Evolutionary conservation across 2,329 filamentous ascomycete species (phyloP).

Genomic region (Calonectria fujianensis): DNA sequence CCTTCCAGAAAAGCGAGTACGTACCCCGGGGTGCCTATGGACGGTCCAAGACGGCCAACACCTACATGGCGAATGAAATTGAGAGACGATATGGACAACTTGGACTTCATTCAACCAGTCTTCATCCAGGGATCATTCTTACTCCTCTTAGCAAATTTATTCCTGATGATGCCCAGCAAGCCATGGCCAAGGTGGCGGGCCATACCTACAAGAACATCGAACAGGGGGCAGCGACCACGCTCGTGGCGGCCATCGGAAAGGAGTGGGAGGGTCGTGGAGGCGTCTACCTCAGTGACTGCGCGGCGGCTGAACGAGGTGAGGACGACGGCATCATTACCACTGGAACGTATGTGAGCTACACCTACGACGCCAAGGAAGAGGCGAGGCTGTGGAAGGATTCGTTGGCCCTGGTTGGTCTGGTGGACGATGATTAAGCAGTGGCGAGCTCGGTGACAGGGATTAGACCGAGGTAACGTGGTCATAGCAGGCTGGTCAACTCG

Average conservation of each 20-base stretch:
- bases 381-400: conserved; percentile 41
- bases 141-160: conserved; percentile 30
- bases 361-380: conserved; percentile 37
- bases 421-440: conserved; percentile 20
- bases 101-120: conserved; percentile 41
- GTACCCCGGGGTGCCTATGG: conserved; percentile 44
- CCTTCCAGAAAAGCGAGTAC: conserved; percentile 41
- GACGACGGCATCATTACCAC: conserved; percentile 21
- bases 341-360: conserved; percentile 33
- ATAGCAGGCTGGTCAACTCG: not conserved
- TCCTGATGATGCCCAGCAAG: not conserved
- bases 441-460: conserved; percentile 2
- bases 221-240: conserved; percentile 41
- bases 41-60: conserved; percentile 47
- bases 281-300: conserved; percentile 39
- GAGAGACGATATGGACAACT: conserved; percentile 37
- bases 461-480: conserved; percentile 12
- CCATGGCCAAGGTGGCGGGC: not conserved
- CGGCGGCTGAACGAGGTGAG: conserved; percentile 8
- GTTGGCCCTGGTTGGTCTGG: conserved; percentile 23
- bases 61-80: conserved; percentile 48
- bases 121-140: conserved; percentile 44
- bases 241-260: conserved; percentile 32
- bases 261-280: conserved; percentile 43
- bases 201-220: conserved; percentile 14